Base-by-base conservation (phyloP, 306 rosid genomes). In the Fragaria ananassa region DNA sequence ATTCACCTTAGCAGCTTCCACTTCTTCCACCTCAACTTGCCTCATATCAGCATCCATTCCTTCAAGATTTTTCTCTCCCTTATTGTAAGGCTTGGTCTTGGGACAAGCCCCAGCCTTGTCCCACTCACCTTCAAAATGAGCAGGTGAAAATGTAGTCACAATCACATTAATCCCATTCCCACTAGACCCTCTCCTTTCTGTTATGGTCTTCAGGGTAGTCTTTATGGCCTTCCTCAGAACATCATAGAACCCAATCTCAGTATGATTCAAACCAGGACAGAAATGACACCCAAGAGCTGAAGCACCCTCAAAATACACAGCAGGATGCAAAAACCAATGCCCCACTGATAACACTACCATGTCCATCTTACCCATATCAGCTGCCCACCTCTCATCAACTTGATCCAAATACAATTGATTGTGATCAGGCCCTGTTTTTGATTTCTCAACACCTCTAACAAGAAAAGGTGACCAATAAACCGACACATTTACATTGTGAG, bases 111-210 rank as follows among this genome's bases (percentile, higher is more conserved):
- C 97, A 1, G 83, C 86, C 68, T 87, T 85, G 72, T 94, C 97
- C 98, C 98, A 94, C 8, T 90, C 97, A 2, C 96, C 97, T 83
- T 94, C 98, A 25, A 94, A 94, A 82, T 94, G 98, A 0, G 93
- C 80, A 0, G 98, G 98, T 6, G 98, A 90, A 81, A 91, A 94
- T n/a, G 97, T 91, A 2, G 96, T 90, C 84, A 91, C 73, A 21
- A 89, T 44, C 4, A 88, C 90, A 63, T 85, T 84, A 19, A 88
- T 64, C 15, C 76, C 91, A 10, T 53, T 76, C 2, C 74, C 74
- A 2, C 77, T 57, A 34, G 41, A 37, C 8, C 69, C 84, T 78
- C 83, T 82, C 46, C 91, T 87, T 47, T 91, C 89, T 58, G 81
- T 64, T 76, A 90, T 81, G 50, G 84, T 68, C 68, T 76, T 81